Conservation (phyloP, 768 basidiomycete genomes). For the Erythrobasidium yunnanense region DNA sequence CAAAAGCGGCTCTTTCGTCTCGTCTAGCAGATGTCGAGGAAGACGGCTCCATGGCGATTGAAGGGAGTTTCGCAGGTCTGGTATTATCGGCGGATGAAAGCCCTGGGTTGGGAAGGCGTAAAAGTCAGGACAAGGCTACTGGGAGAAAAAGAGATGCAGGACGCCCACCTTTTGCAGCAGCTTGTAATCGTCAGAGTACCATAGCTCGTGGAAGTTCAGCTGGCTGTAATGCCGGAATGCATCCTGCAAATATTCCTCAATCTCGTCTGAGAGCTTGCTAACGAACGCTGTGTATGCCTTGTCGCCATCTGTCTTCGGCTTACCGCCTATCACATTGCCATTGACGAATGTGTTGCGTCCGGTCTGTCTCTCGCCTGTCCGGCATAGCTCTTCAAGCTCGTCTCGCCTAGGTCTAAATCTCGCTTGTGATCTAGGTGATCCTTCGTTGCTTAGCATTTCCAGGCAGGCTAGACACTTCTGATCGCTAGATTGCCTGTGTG, state of each 20-base stretch:
- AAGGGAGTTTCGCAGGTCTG: constrained; percentile 8
- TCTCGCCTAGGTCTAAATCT: neutral
- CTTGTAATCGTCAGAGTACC: constrained; percentile 18
- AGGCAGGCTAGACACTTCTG: neutral
- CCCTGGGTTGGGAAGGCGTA: neutral
- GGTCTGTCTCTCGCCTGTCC: neutral
- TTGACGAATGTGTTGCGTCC: constrained; percentile 22
- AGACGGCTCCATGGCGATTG: neutral
- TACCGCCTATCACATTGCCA: constrained; percentile 23
- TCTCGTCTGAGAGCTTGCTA: no score
- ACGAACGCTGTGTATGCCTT: constrained; percentile 10
- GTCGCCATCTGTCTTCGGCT: neutral
- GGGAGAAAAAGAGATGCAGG: neutral
- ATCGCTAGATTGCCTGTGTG: neutral
- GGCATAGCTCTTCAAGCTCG: constrained; percentile 9
- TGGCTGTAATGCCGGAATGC: neutral
- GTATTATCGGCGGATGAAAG: constrained; percentile 21
- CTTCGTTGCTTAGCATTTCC: neutral
- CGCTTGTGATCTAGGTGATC: neutral
- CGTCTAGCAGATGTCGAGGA: constrained; percentile 10
- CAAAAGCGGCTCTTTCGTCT: neutral
- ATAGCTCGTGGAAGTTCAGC: constrained; percentile 24
- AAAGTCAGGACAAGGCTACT: no score
- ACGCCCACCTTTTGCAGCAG: constrained; percentile 7
- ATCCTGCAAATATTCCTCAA: neutral